Conservation (phyloP, 257 asterid genomes). For the Solanum pinnatisectum region DNA sequence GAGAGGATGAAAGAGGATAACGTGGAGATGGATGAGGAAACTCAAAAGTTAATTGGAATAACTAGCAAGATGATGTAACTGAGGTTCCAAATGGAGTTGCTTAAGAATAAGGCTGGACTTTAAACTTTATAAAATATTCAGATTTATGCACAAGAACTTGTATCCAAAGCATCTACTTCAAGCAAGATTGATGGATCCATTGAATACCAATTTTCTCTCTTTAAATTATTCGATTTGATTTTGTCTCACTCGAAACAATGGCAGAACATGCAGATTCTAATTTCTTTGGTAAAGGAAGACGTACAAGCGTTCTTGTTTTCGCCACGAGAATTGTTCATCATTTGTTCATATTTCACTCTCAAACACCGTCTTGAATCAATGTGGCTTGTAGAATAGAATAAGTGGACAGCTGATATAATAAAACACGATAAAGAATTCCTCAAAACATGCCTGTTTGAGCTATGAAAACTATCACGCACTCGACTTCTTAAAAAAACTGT, state of each 20-base stretch:
- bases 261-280: not conserved
- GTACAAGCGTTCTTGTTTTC: not conserved
- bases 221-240: not conserved
- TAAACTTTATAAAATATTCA: not conserved
- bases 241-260: not conserved
- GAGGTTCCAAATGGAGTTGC: slow-evolving; percentile 42
- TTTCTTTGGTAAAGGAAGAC: not conserved
- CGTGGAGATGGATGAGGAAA: slow-evolving; percentile 53
- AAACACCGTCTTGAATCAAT: not conserved
- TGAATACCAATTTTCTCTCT: not conserved
- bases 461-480: not conserved
- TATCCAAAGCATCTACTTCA: not conserved
- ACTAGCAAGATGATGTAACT: slow-evolving; percentile 62
- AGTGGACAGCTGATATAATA: not conserved
- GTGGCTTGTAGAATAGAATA: not conserved
- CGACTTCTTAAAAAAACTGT: not conserved
- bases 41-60: slow-evolving; percentile 36
- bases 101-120: slow-evolving; percentile 8
- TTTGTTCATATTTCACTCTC: not conserved
- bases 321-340: not conserved
- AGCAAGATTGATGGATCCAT: not conserved
- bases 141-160: not conserved
- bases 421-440: not conserved
- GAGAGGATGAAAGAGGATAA: slow-evolving; percentile 87
- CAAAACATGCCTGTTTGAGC: not conserved